Evolutionary conservation across 2,329 filamentous ascomycete species (phyloP), one percentile per base, ranked within the genome.

Genomic region (Cladophialophora exuberans): DNA sequence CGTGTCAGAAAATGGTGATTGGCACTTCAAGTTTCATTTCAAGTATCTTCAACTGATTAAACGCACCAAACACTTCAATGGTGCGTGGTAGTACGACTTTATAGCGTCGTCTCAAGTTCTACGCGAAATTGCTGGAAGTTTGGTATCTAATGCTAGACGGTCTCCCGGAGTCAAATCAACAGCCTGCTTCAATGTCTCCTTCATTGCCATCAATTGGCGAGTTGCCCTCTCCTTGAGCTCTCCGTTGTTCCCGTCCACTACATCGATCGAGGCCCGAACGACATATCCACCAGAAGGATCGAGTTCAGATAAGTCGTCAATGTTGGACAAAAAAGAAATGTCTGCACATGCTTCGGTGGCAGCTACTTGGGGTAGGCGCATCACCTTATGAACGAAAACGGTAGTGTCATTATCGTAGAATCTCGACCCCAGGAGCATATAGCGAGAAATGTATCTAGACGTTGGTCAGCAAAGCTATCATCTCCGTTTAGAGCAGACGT

Each of bases 391-490:
- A 25, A 86, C 67, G 54, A 78, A 78, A 44, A 86, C 69, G 41
- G 83, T 72, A 50, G 82, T 76, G 63, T 85, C 83, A 49, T 80
- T 76, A 53, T 80, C 74, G 31, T 85, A 76, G 62, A 85, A 82
- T 52, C 78, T 76, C 63, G 83, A 76, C 20, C 83, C 83, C 63
- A 80, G 74, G 17, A 81, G 66, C 47, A 83, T 70, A 64, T 82
- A 83, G 62, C 85, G 81, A 4, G 78, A 80, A 18, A 80, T 75
- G 59, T 80, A 83, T 46, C 82, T 84, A 56, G 6, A 48, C 30
- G 26, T 46, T 17, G 20, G 39, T 54, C 25, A 64, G 48, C 23
- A n/a, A n/a, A n/a, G n/a, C n/a, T n/a, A n/a, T n/a, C n/a, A n/a
- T n/a, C n/a, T n/a, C n/a, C n/a, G n/a, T n/a, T n/a, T n/a, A n/a